Base-by-base conservation (phyloP, 202 grass and related monocot genomes). In the Carex sylvatica region DNA sequence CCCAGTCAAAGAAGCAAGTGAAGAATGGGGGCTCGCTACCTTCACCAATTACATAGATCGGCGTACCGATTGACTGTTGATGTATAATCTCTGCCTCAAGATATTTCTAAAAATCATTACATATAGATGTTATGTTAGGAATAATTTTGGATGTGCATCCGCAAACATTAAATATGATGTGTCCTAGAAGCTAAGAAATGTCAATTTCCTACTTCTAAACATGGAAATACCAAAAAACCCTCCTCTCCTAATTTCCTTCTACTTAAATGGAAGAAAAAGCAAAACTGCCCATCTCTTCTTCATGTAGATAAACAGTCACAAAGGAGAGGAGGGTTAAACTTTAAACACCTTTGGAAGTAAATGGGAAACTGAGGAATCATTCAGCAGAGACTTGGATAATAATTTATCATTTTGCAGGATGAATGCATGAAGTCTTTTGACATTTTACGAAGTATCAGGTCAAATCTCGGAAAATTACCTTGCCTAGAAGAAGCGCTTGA, bases 1-100 rank as follows among this genome's bases (percentile, higher is more conserved):
- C 90, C 93, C 93, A 95, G 56, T 88, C 40, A 79, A 95, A 95
- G 79, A 90, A 90, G 47, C 44, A 87, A 55, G 82, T 90, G 80
- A 95, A 95, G 82, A 95, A 90, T 78, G 54, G 9, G 15, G 93
- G 93, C 59, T 95, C 93, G 5, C 87, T 83, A 59, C 93, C 93
- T 95, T 95, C 93, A 0, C 79, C 75, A 44, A 95, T 19, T 54
- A 88, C 64, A 87, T 87, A 92, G 44, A 88, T 80, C 0, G 88
- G 86, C 2, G 74, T 87, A 54, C 88, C 86, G 0, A 82, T 87
- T 13, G 88, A 85, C 31, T 71, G 65, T 58, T 85, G 61, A 14
- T 49, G 56, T 85, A 36, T 36, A 78, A 85, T 51, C 36, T 80
- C 61, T 74, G 80, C 62, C 72, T 85, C 77, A 82, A 92, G 86